phyloP scores from a whole-genome alignment of 225 moss, liverwort and hornwort species.

The Sphagnum contortum region DNA sequence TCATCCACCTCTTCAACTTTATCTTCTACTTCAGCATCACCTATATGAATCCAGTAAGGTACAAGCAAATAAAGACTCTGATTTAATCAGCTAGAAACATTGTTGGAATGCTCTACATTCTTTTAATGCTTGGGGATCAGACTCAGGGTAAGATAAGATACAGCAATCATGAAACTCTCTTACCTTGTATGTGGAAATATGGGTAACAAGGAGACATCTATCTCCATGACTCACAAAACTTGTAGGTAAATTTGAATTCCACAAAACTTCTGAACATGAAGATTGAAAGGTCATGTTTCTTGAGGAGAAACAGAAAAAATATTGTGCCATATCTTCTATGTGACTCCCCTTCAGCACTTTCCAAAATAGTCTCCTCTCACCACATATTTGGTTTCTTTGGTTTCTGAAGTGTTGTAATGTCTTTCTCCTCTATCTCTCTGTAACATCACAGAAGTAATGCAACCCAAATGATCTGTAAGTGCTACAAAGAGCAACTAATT shows the following conservation, averaged over 20 bases:
- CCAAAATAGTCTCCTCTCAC: conserved; percentile 2
- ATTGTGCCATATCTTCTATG: conserved; percentile 43
- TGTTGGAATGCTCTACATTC: too few species aligned
- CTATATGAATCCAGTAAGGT: too few species aligned
- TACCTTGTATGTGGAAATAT: not conserved
- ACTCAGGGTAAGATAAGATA: conserved; percentile 3
- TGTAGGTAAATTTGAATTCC: too few species aligned
- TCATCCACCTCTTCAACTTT: conserved; percentile 16
- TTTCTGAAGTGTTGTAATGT: conserved; percentile 13
- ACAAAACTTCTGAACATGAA: too few species aligned
- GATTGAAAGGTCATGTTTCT: conserved; percentile 14
- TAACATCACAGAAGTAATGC: conserved; percentile 24
- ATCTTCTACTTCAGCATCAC: conserved; percentile 5
- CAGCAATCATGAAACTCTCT: not conserved
- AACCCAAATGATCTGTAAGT: conserved; percentile 3
- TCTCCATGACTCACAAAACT: not conserved
- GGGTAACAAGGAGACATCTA: not conserved
- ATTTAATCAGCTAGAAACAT: not conserved
- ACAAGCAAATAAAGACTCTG: too few species aligned
- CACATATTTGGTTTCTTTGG: conserved; percentile 12
- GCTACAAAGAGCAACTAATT: too few species aligned
- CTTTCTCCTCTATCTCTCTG: conserved; percentile 10
- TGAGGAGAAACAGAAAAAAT: conserved; percentile 25
- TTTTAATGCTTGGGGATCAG: not conserved
- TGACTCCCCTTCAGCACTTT: conserved; percentile 28